Conservation (phyloP, 1,284 basidiomycete species). For the Irpex sp. region DNA sequence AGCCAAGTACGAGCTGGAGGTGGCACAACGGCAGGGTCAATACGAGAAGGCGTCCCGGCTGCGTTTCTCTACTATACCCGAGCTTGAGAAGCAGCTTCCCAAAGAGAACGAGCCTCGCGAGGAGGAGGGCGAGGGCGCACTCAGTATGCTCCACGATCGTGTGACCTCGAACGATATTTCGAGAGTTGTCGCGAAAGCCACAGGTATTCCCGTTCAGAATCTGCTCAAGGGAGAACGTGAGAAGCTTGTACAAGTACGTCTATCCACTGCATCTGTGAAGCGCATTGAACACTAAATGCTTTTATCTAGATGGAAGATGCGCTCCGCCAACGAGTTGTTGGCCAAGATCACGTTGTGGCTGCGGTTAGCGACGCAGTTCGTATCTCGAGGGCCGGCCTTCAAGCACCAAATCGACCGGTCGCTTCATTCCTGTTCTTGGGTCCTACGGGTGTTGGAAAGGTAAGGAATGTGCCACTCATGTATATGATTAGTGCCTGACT, state of each 20-base stretch:
- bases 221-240: conserved; percentile 88
- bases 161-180: conserved; percentile 90
- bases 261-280: neutral
- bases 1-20: conserved; percentile 83
- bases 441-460: conserved; percentile 85
- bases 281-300: neutral
- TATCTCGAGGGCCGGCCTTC: conserved; percentile 86
- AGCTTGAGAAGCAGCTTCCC: conserved; percentile 74
- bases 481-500: neutral
- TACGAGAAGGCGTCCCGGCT: conserved; percentile 81
- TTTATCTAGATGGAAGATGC: conserved; percentile 78
- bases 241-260: conserved; percentile 80
- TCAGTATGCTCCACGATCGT: conserved; percentile 78
- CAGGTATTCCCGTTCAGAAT: conserved; percentile 90
- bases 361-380: conserved; percentile 87
- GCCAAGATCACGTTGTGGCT: conserved; percentile 82
- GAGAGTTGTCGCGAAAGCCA: conserved; percentile 83
- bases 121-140: conserved; percentile 40
- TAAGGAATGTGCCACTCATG: conserved; percentile 20
- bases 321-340: conserved; percentile 75
- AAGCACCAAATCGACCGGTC: conserved; percentile 83
- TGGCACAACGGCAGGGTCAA: conserved; percentile 82
- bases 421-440: conserved; percentile 92
- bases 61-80: conserved; percentile 83
- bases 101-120: conserved; percentile 47